Evolutionary conservation across 257 asterid species (phyloP), one percentile per base, ranked within the genome.

Genomic region (Dorcoceras hygrometricum): DNA sequence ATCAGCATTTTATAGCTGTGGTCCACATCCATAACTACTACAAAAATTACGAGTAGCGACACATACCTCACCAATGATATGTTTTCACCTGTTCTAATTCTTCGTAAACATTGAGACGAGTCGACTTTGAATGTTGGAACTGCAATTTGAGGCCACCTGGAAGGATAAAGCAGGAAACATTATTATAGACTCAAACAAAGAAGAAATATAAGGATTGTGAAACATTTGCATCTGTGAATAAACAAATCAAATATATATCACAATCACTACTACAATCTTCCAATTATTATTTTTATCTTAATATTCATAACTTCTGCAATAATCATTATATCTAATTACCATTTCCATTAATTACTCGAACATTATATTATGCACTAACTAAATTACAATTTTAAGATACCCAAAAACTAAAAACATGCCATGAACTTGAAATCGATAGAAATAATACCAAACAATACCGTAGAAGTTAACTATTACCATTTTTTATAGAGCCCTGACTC

Each of bases 91-190:
- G 50, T 72, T 79, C 93, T 73, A 69, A 88, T 68, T 74, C 76
- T 81, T 62, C 88, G 81, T 71, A 88, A 63, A 39, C 96, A 73
- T 9, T 75, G 67, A 7, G 96, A 88, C 22, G 87, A 67, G 27
- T 76, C 57, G 26, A 93, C 70, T 81, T 68, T 80, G 81, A 93
- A 93, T 62, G 84, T 77, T 70, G 99, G 99, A 73, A 93, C 19
- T 3, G 76, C 26, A 46, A 76, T 76, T 74, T 90, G 96, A 54
- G 99, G 99, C 99, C 97, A 93, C 99, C 99, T 93, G 76, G 71
- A 39, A 29, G 72, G 64, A 75, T 39, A 57, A 70, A 63, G 31
- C 55, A n/a, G 22, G 59, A 25, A 54, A 58, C 18, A 31, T 31
- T 34, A n/a, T 78, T 57, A 61, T 24, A 48, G 36, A 29, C n/a